Evolutionary conservation across 2,329 filamentous ascomycete species (phyloP).

Genomic region (Exserohilum turcica): DNA sequence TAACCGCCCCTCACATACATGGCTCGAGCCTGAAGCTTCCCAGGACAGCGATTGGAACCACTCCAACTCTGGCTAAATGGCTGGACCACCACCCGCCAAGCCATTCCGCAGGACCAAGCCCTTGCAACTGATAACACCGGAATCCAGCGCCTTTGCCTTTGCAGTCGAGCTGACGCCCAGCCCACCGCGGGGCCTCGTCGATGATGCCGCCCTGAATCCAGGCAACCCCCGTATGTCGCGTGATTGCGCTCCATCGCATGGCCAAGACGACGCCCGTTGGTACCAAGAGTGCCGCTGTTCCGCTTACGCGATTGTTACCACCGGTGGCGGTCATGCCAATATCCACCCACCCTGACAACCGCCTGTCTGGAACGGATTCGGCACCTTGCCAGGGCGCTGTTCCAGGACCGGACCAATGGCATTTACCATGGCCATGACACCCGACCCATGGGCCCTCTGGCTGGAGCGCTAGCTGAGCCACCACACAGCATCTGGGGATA

Average conservation of each 20-base stretch:
- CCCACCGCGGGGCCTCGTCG: too few species aligned
- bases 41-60: neutral
- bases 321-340: neutral
- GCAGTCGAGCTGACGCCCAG: neutral
- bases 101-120: neutral
- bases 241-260: neutral
- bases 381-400: neutral
- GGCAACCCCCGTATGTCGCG: neutral
- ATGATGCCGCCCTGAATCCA: neutral
- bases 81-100: constrained; percentile 1
- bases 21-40: too few species aligned
- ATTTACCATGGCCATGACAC: neutral
- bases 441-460: neutral
- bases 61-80: neutral
- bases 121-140: neutral
- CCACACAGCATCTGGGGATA: constrained; percentile 1
- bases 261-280: neutral
- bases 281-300: neutral
- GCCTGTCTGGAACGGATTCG: neutral
- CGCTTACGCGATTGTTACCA: neutral
- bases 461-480: constrained; percentile 1
- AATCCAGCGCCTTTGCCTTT: neutral
- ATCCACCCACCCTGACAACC: neutral
- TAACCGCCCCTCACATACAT: neutral
- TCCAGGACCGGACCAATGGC: neutral